A percentile compares a stretch with the other conserved stretches of the same genome.
These are phyloP conservation scores for Saccharomyces kudriavzevii DNA, from an alignment of 805 yeast genomes.

Conservation along the genomic window DNA sequence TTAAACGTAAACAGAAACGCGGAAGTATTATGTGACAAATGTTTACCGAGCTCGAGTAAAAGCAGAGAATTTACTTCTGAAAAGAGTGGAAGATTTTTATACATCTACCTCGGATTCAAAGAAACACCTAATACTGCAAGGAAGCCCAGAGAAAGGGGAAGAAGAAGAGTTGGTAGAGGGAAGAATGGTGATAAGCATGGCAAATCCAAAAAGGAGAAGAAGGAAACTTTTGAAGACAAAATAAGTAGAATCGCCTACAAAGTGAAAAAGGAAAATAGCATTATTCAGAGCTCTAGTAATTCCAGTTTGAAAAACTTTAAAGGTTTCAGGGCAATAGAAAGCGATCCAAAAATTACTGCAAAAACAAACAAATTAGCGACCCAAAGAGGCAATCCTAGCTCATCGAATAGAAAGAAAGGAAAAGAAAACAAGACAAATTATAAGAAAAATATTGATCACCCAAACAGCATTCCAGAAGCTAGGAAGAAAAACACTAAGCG, in stretches of 20 bases:
- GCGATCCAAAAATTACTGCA: conserved; percentile 3
- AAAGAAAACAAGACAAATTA: not conserved
- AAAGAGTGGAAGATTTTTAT: conserved; percentile 39
- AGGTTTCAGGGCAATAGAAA: conserved; percentile 22
- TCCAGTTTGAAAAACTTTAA: conserved; percentile 35
- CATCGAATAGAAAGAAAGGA: not conserved
- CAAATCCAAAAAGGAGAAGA: conserved; percentile 5
- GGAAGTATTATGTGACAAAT: conserved; percentile 37
- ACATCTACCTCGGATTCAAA: conserved; percentile 41
- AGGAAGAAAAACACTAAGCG: not conserved
- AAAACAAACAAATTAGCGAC: not conserved
- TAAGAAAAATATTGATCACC: not conserved
- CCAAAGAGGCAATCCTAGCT: not conserved
- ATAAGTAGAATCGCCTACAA: conserved; percentile 22
- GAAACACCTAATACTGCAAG: conserved; percentile 22
- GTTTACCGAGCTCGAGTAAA: conserved; percentile 27
- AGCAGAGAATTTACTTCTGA: conserved; percentile 35
- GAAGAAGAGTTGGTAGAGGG: conserved; percentile 34
- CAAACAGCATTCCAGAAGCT: not conserved
- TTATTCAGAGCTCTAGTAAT: conserved; percentile 35
- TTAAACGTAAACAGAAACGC: conserved; percentile 31
- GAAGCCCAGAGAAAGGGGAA: conserved; percentile 17
- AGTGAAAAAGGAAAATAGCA: conserved; percentile 28
- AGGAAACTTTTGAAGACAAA: conserved; percentile 19
- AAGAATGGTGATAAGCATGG: conserved; percentile 11